Evolutionary conservation across 768 basidiomycete species (phyloP).

Genomic region (Tylopilus sp.): DNA sequence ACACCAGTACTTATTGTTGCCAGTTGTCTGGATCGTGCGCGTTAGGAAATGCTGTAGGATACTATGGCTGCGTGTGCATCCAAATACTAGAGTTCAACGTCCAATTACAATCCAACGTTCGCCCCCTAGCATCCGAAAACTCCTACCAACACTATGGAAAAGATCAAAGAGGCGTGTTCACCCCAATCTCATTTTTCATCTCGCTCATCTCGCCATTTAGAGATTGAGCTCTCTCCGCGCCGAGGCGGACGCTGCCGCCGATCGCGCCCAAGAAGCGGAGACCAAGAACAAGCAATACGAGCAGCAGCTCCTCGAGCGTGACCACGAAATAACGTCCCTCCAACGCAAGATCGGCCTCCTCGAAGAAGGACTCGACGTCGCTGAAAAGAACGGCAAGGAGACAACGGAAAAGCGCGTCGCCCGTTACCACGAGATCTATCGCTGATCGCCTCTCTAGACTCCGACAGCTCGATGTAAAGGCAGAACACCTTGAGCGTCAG

Average conservation of each 20-base stretch:
- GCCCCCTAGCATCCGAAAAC: no score
- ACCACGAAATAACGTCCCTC: constrained; percentile 84
- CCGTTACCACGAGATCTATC: constrained; percentile 13
- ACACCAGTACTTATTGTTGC: no score
- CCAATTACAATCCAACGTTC: no score
- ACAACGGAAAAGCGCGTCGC: constrained; percentile 88
- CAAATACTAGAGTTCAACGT: no score
- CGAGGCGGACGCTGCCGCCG: constrained; percentile 80
- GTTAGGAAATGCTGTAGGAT: no score
- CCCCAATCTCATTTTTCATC: not conserved
- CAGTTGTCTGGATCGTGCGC: no score
- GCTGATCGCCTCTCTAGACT: constrained; percentile 52
- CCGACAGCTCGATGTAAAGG: constrained; percentile 96
- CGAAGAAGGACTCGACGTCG: constrained; percentile 92
- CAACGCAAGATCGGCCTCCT: constrained; percentile 62
- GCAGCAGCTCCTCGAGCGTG: constrained; percentile 71
- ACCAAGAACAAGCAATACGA: constrained; percentile 75
- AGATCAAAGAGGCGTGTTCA: constrained; percentile 41
- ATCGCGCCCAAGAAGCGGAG: constrained; percentile 87
- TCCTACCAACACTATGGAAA: constrained; percentile 38
- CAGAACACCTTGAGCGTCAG: constrained; percentile 96
- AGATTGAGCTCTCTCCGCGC: constrained; percentile 73
- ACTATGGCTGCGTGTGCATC: no score
- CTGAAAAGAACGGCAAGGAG: constrained; percentile 96
- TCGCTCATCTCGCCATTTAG: constrained; percentile 33